These are phyloP conservation scores for Fulvia fulva DNA, from an alignment of 2,329 filamentous ascomycete genomes.

Conservation along the genomic window DNA sequence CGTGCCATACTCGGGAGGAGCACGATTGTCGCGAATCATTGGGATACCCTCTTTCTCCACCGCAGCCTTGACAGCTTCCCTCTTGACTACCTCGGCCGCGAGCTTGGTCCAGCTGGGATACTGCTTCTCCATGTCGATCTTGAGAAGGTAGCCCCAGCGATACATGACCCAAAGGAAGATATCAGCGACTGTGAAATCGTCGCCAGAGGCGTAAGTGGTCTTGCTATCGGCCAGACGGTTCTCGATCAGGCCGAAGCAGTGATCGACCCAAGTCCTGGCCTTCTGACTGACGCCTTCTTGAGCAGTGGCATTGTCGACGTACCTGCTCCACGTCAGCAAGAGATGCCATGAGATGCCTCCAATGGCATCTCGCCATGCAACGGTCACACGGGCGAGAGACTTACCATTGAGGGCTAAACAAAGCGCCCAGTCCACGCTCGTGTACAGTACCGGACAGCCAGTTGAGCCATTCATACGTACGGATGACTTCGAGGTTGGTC, in stretches of 20 bases:
- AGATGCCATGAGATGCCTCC: neutral
- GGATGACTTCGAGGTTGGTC: neutral
- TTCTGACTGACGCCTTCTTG: conserved; percentile 3
- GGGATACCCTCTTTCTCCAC: conserved; percentile 2
- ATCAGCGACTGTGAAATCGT: conserved; percentile 4
- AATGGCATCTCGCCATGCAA: no score
- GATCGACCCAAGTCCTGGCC: conserved; percentile 1
- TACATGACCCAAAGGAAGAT: conserved; percentile 3
- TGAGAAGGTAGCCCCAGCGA: conserved; percentile 1
- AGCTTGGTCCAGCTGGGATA: conserved; percentile 6
- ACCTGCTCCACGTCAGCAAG: neutral
- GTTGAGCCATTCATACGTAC: conserved; percentile 8
- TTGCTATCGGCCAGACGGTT: neutral
- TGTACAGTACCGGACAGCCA: conserved; percentile 7
- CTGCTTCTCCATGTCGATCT: conserved; percentile 4
- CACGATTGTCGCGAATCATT: neutral
- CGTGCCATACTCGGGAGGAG: neutral
- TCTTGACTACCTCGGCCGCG: neutral
- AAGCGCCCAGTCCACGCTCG: conserved; percentile 4
- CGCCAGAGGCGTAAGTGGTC: neutral
- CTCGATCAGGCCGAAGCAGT: conserved; percentile 5
- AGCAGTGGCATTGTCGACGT: neutral
- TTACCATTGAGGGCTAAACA: conserved; percentile 7
- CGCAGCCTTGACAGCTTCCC: conserved; percentile 5
- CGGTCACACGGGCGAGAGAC: neutral